Base-by-base conservation (phyloP, 352 stramenopile species). In the Pythium graminicola region DNA sequence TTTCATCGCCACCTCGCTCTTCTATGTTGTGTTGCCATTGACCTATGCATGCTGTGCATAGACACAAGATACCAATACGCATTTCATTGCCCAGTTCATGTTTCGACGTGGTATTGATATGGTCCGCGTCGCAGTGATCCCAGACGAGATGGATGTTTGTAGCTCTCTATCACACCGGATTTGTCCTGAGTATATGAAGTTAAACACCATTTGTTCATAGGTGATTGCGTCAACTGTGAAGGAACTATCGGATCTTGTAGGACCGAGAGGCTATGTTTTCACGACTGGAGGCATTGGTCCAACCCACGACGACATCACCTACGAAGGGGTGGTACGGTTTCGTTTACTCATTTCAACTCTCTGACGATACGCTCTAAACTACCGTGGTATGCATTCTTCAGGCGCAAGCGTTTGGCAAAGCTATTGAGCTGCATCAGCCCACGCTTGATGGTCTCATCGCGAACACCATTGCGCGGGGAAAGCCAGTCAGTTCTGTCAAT, bases 241-340 rank as follows among this genome's bases (percentile, higher is more conserved):
- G 50, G 56, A 86, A 27, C 56, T 93, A 13, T 91, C 78, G 19
- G 67, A 85, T 10, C 67, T 86, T 11, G 82, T 93, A 4, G 80
- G 82, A 0, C 68, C 71, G 13, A 74, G 47, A n/a, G 82, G 82
- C 31, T 93, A 88, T 45, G 81, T 93, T n/a, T 75, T 93, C 67
- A 91, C 82, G 16, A 90, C 82, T 13, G 82, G 82, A 54, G 82
- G 82, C 19, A 91, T 93, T 32, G 83, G 83, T 5, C 83, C 81
- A 10, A 93, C 83, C 9, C 83, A 93, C 43, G 83, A 93, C 62
- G 83, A 93, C 57, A 90, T 93, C 65, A 93, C 83, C 10, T 94
- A 94, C 57, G 76, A 91, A 54, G 81, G 76, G 57, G 76, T 91
- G 57, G 80, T 87, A 55, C 39, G 61, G 58, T 32, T 54, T 20